Evolutionary conservation across 768 basidiomycete species (phyloP).

Genomic region (Phlebiopsis flavidoalba): DNA sequence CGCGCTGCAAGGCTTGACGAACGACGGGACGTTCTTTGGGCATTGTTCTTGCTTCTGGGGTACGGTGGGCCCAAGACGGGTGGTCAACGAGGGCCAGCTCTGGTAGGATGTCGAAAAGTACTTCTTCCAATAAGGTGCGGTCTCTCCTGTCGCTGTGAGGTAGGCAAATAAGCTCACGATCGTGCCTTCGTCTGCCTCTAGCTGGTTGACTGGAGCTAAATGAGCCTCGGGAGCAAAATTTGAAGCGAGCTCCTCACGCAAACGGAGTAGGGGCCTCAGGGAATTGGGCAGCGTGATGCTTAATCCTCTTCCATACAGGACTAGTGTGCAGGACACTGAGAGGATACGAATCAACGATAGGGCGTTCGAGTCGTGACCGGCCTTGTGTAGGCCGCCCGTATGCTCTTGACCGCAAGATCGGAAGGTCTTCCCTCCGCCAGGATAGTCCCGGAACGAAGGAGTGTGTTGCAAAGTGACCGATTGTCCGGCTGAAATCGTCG

Average conservation of each 20-base stretch:
- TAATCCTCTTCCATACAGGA: neutral
- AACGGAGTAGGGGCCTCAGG: neutral
- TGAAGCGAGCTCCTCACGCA: constrained; percentile 9
- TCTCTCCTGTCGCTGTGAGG: constrained; percentile 47
- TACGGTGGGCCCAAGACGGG: constrained; percentile 30
- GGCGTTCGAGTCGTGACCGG: neutral
- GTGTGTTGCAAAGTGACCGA: constrained; percentile 51
- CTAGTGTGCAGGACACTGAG: neutral
- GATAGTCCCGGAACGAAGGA: constrained; percentile 51
- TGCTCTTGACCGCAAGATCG: constrained; percentile 22
- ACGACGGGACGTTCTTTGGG: constrained; percentile 6
- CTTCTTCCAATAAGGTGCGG: constrained; percentile 31
- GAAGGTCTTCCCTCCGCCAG: constrained; percentile 35
- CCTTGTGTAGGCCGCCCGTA: neutral
- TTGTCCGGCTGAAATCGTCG: constrained; percentile 40
- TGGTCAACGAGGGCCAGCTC: constrained; percentile 38
- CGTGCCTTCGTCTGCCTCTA: constrained; percentile 37
- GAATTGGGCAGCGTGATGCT: constrained; percentile 4
- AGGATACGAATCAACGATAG: neutral
- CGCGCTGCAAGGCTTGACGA: constrained; percentile 34
- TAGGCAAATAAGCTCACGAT: constrained; percentile 46
- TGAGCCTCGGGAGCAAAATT: constrained; percentile 8
- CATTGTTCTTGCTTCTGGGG: constrained; percentile 18
- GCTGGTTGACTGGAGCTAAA: neutral
- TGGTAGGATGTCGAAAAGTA: constrained; percentile 56